Percentiles rank a stretch among this genome's conserved stretches.
phyloP scores from a whole-genome alignment of 2,329 filamentous ascomycete genomes.

The Geosmithia putterillii region DNA sequence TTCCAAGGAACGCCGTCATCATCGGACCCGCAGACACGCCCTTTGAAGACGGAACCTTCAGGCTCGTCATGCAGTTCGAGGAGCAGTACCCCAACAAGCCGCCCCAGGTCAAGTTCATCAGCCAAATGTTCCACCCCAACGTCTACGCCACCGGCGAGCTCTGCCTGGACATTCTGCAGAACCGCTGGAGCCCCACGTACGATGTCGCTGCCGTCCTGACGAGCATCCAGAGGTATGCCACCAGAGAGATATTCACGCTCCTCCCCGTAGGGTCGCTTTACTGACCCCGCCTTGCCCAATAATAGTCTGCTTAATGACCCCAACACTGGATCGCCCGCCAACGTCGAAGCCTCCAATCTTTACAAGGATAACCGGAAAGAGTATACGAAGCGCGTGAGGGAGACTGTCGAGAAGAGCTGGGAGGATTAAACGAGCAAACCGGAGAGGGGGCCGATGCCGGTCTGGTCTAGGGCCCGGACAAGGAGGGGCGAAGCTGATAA shows the following conservation, averaged over 20 bases:
- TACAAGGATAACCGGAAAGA: slow-evolving; percentile 98
- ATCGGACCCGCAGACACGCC: slow-evolving; percentile 94
- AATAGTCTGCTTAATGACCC: slow-evolving; percentile 96
- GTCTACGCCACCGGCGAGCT: slow-evolving; percentile 96
- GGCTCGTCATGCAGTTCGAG: slow-evolving; percentile 97
- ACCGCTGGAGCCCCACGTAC: slow-evolving; percentile 97
- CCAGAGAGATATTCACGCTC: no score
- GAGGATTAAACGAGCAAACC: slow-evolving; percentile 56
- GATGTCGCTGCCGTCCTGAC: slow-evolving; percentile 95
- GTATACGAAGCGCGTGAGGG: slow-evolving; percentile 86
- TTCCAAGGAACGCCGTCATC: slow-evolving; percentile 88
- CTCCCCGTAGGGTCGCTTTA: no score
- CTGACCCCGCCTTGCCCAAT: no score
- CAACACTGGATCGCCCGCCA: slow-evolving; percentile 95
- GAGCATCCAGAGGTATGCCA: slow-evolving; percentile 78
- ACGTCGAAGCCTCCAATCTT: slow-evolving; percentile 93
- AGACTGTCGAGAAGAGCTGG: slow-evolving; percentile 99
- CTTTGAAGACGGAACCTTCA: slow-evolving; percentile 95
- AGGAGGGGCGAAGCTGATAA: background rate
- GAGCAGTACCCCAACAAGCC: slow-evolving; percentile 99
- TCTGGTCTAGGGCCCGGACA: no score
- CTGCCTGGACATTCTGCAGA: slow-evolving; percentile 93
- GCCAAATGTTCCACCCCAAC: slow-evolving; percentile 98
- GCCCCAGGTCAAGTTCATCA: slow-evolving; percentile 95
- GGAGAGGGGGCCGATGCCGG: no score